Percentiles rank a stretch among this genome's conserved stretches.
phyloP scores from a whole-genome alignment of 2,329 filamentous ascomycete species.

The Myotisia sp. region DNA sequence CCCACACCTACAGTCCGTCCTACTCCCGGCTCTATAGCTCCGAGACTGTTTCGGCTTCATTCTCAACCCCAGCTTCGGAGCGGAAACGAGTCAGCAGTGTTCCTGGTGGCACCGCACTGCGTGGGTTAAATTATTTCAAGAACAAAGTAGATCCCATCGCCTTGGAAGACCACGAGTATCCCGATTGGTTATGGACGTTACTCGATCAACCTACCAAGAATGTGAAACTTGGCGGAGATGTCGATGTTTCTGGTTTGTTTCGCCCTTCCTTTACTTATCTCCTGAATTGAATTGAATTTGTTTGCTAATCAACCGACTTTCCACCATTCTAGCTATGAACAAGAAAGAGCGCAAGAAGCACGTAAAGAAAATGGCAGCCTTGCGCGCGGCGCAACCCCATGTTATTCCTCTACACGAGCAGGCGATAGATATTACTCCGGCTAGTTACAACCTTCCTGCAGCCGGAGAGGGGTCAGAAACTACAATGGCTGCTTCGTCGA shows the following conservation, averaged over 20 bases:
- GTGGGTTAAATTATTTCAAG: constrained; percentile 34
- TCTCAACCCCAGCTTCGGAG: constrained; percentile 8
- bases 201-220: constrained; percentile 25
- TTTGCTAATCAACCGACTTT: constrained; percentile 2
- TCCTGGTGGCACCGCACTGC: constrained; percentile 26
- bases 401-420: constrained; percentile 34
- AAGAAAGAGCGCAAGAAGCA: constrained; percentile 35
- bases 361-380: constrained; percentile 34
- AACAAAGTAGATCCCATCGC: constrained; percentile 33
- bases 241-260: constrained; percentile 16
- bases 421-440: constrained; percentile 31
- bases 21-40: constrained; percentile 10
- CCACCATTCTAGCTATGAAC: constrained; percentile 26
- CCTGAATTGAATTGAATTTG: constrained; percentile 14
- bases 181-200: constrained; percentile 35
- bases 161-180: constrained; percentile 34
- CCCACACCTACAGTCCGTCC: background rate
- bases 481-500: constrained; percentile 8
- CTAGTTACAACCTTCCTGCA: constrained; percentile 13
- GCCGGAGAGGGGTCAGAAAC: constrained; percentile 17
- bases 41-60: constrained; percentile 3
- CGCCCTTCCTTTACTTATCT: constrained; percentile 13
- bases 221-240: constrained; percentile 24
- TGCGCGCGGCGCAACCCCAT: constrained; percentile 25
- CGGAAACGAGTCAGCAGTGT: constrained; percentile 26